Conservation (phyloP, 2,329 filamentous ascomycete genomes). For the Talaromyces sp. region DNA sequence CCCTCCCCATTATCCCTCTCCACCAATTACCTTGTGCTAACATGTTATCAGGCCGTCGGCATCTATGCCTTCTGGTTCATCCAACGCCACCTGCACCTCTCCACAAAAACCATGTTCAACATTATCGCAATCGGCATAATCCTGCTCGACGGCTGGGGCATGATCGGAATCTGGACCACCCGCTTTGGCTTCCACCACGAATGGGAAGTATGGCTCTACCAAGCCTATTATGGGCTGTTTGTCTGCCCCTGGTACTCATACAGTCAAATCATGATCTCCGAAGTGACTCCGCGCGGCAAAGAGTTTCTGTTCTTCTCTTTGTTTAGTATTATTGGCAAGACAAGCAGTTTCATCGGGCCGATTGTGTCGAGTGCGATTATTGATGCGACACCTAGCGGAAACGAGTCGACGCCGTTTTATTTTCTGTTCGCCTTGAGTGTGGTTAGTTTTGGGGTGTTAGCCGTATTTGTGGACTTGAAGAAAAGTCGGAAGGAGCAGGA, state of each 20-base stretch:
- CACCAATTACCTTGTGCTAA: background rate
- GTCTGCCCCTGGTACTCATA: conserved; percentile 70
- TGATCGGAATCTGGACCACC: conserved; percentile 58
- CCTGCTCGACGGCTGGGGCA: conserved; percentile 57
- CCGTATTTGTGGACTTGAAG: conserved; percentile 58
- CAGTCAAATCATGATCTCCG: conserved; percentile 67
- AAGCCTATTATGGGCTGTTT: conserved; percentile 61
- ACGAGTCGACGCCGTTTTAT: conserved; percentile 63
- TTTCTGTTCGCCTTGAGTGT: conserved; percentile 61
- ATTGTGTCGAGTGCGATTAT: conserved; percentile 68
- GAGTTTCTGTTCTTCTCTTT: conserved; percentile 69
- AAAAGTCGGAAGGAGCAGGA: conserved; percentile 61
- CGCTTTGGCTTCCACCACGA: conserved; percentile 53
- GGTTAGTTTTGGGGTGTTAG: conserved; percentile 53
- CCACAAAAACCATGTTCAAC: conserved; percentile 68
- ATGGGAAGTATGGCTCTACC: conserved; percentile 54
- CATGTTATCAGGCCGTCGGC: conserved; percentile 42
- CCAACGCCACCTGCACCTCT: conserved; percentile 58
- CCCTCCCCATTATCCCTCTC: background rate
- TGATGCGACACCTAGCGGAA: conserved; percentile 54
- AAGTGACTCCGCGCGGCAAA: conserved; percentile 65
- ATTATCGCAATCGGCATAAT: conserved; percentile 60
- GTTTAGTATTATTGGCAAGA: conserved; percentile 67
- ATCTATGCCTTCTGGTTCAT: conserved; percentile 62
- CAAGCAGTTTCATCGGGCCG: conserved; percentile 65